These are phyloP conservation scores for Torulaspora maleeae DNA, from an alignment of 805 yeast species.

Conservation along the genomic window DNA sequence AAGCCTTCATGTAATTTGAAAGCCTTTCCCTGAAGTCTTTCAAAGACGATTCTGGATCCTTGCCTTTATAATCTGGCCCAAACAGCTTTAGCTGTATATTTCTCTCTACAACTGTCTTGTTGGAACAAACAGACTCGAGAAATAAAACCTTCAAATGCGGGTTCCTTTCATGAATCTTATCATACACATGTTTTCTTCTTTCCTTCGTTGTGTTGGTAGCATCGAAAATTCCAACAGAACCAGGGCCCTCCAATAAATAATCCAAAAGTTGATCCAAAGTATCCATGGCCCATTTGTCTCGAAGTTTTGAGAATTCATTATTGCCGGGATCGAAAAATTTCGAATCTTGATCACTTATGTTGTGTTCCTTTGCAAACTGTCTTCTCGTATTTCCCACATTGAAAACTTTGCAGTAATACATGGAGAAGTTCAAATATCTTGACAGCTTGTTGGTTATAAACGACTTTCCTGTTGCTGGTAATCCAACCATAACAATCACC, in stretches of 20 bases:
- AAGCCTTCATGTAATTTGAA: constrained; percentile 78
- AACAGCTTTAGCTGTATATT: constrained; percentile 79
- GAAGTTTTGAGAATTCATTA: constrained; percentile 51
- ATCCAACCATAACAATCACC: constrained; percentile 93
- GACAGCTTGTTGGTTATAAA: constrained; percentile 89
- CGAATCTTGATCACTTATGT: constrained; percentile 58
- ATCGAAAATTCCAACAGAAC: constrained; percentile 89
- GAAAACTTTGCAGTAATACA: constrained; percentile 84
- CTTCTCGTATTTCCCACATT: constrained; percentile 95
- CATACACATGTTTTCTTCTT: constrained; percentile 57
- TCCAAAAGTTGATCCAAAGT: constrained; percentile 81
- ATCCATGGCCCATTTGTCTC: constrained; percentile 96
- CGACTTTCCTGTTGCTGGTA: constrained; percentile 93
- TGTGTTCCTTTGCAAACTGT: constrained; percentile 46
- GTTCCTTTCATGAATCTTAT: constrained; percentile 51
- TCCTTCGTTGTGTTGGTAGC: constrained; percentile 72
- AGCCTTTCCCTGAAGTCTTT: constrained; percentile 78
- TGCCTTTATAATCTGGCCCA: constrained; percentile 87
- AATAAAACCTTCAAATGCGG: constrained; percentile 72
- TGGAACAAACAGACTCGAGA: constrained; percentile 83
- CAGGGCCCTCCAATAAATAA: constrained; percentile 72
- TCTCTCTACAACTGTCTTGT: constrained; percentile 69
- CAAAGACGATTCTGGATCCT: constrained; percentile 77
- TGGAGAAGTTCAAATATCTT: constrained; percentile 88
- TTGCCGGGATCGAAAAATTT: constrained; percentile 83